Evolutionary conservation across 805 yeast genomes (phyloP).

Genomic region (Metschnikowia drakensbergensis): DNA sequence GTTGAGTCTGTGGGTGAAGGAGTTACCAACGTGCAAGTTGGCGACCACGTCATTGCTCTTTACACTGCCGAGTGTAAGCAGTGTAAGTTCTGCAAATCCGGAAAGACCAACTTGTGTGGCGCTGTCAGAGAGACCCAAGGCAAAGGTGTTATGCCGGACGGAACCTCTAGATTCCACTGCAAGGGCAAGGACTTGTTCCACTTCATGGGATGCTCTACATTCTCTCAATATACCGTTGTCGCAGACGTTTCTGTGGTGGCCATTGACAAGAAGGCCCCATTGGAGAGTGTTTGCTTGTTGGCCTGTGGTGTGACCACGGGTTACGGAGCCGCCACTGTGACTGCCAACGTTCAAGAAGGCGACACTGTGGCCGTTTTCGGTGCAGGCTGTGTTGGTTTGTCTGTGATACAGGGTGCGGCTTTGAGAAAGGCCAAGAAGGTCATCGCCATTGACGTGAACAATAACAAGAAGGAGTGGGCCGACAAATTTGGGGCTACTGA

Average conservation of each 20-base stretch:
- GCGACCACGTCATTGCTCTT: slow-evolving; percentile 89
- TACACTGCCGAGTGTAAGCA: slow-evolving; percentile 96
- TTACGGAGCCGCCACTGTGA: slow-evolving; percentile 93
- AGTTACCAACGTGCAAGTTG: slow-evolving; percentile 83
- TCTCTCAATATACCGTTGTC: slow-evolving; percentile 95
- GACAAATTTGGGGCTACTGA: slow-evolving; percentile 91
- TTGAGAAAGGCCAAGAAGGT: slow-evolving; percentile 76
- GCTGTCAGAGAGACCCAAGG: slow-evolving; percentile 97
- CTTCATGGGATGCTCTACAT: slow-evolving; percentile 98
- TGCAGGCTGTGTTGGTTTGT: slow-evolving; percentile 95
- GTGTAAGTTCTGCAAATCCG: slow-evolving; percentile 91
- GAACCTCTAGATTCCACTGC: slow-evolving; percentile 84
- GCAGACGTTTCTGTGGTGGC: slow-evolving; percentile 97
- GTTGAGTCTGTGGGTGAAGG: slow-evolving; percentile 95
- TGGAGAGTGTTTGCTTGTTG: slow-evolving; percentile 83
- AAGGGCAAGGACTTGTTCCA: slow-evolving; percentile 83
- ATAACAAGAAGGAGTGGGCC: slow-evolving; percentile 82
- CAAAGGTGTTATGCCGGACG: slow-evolving; percentile 98
- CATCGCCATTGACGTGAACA: slow-evolving; percentile 85
- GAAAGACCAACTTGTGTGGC: slow-evolving; percentile 95
- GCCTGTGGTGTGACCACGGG: slow-evolving; percentile 99
- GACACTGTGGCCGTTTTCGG: slow-evolving; percentile 96
- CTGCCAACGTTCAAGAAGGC: slow-evolving; percentile 86
- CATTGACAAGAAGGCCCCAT: slow-evolving; percentile 76
- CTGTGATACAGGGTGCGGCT: slow-evolving; percentile 93